phyloP scores from a whole-genome alignment of 306 rosid genomes.

The Albizia julibrissin region DNA sequence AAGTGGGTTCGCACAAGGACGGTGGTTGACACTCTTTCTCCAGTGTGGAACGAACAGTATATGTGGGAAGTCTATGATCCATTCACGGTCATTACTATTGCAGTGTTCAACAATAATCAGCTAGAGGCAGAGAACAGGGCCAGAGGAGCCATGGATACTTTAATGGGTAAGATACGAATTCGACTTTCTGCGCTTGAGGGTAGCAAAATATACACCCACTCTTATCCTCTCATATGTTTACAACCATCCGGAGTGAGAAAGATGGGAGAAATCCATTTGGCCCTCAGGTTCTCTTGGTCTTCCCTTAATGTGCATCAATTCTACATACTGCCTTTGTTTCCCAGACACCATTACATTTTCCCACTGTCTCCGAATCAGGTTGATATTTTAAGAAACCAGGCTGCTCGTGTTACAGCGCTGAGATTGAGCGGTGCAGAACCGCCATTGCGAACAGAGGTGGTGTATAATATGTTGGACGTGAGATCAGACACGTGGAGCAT shows the following conservation, averaged over 20 bases:
- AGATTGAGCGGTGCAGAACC: conserved; percentile 46
- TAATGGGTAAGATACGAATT: conserved; percentile 53
- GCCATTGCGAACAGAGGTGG: conserved; percentile 42
- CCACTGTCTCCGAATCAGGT: conserved; percentile 42
- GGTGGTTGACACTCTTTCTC: conserved; percentile 31
- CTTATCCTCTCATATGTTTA: conserved; percentile 48
- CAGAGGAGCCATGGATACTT: conserved; percentile 32
- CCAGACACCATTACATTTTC: conserved; percentile 38
- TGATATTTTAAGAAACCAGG: conserved; percentile 45
- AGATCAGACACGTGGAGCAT: conserved; percentile 52
- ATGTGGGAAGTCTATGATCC: conserved; percentile 59
- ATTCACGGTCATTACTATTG: conserved; percentile 48
- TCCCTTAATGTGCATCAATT: conserved; percentile 14
- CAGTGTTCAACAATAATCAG: conserved; percentile 49
- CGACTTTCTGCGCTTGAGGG: conserved; percentile 41
- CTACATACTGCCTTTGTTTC: conserved; percentile 40
- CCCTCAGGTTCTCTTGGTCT: conserved; percentile 52
- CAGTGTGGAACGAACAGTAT: conserved; percentile 58
- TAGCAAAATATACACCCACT: conserved; percentile 41
- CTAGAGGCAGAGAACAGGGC: conserved; percentile 32
- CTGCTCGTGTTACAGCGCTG: conserved; percentile 23
- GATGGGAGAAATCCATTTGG: conserved; percentile 60
- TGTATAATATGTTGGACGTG: conserved; percentile 38
- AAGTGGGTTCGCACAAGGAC: conserved; percentile 60
- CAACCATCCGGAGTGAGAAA: conserved; percentile 45